Base-by-base conservation (phyloP, 768 basidiomycete species). In the Suillus americanus region DNA sequence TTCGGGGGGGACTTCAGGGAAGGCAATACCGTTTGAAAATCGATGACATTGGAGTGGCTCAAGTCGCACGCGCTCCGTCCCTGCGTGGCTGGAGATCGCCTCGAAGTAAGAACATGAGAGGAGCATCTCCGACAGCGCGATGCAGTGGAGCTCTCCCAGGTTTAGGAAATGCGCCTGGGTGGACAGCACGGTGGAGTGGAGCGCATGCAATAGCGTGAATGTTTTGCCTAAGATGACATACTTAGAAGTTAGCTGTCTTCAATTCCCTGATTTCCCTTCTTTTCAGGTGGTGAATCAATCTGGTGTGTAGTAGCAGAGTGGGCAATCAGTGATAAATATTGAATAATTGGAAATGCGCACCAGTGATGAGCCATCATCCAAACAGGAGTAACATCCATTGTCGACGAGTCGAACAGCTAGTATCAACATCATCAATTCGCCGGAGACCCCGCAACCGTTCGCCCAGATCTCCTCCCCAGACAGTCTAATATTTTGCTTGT, bases 401-500 rank as follows among this genome's bases (percentile, higher is more conserved):
- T 73, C 60, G 3, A 85, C 90, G 59, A 79, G 77, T 33, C 75
- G 79, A 30, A 89, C 81, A 20, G 73, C 67, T 13, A 85, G 75
- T 12, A 91, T 72, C 23, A 83, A 66, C 0, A 80, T 80, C 33
- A 91, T 80, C 33, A 91, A 64, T 30, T 90, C 70, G 3, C 20
- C 8, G 18, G 18, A 20, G 38, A 4, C 41, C 12, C 4, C 9
- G 43, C 16, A 61, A 2, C 61, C 10, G 64, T 38, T 38, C n/a
- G 9, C 14, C 1, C 2, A 18, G 97, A 38, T 63, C 95, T 82
- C 71, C 93, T 82, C 3, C 98, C 93, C 28, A 99, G 85, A 96
- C 96, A 99, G 72, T 99, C 97, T 37, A 98, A 73, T 9, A 92
- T 85, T 74, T 90, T 95, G n/a, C 87, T 89, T 0, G 93, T 85